Percentiles rank a stretch among this genome's conserved stretches.
Conservation (phyloP, 2,329 filamentous ascomycete species). For the Cercospora sojina region DNA sequence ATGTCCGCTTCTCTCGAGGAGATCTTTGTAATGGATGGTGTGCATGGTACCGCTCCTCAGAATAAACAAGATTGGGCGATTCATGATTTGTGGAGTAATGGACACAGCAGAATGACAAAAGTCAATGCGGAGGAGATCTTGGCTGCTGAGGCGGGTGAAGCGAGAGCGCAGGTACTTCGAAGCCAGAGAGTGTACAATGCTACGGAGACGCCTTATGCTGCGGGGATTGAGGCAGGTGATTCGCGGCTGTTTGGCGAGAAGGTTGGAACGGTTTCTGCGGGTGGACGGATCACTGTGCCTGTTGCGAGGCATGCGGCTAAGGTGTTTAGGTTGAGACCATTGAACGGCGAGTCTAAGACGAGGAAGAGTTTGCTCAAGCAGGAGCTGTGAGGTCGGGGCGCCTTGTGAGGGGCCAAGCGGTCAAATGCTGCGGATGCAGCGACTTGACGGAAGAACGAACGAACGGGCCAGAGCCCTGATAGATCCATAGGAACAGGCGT, state of each 20-base stretch:
- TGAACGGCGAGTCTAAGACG: neutral
- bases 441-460: neutral
- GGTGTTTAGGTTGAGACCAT: neutral
- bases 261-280: neutral
- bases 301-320: neutral
- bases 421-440: neutral
- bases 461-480: neutral
- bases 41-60: neutral
- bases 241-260: neutral
- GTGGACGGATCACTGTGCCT: neutral
- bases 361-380: neutral
- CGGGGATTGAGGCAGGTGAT: neutral
- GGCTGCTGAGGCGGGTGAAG: neutral
- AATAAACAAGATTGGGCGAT: conserved; percentile 1
- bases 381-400: neutral
- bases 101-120: conserved; percentile 3
- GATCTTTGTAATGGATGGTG: neutral
- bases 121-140: conserved; percentile 3
- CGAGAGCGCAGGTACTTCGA: neutral
- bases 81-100: conserved; percentile 4
- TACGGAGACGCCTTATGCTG: neutral
- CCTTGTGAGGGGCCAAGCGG: neutral
- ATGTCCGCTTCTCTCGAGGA: conserved; percentile 5
- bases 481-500: neutral
- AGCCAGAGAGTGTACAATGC: conserved; percentile 3